Evolutionary conservation across 768 basidiomycete genomes (phyloP), one percentile per base, ranked within the genome.

Genomic region (Exidia glandulosa): DNA sequence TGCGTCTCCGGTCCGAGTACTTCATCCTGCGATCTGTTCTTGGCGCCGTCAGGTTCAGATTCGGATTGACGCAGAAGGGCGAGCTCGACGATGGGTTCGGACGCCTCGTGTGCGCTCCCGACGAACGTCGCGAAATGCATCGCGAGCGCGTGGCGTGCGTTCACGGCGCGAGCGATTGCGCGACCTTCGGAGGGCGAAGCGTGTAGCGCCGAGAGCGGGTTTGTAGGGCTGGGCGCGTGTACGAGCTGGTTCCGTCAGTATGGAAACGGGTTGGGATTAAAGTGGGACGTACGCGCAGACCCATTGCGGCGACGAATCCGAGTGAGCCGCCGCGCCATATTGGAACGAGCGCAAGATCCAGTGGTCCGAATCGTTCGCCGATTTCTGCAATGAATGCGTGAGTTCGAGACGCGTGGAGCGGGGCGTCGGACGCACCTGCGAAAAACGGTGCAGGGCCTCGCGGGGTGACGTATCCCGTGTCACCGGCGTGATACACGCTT

Each of bases 61-160:
- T 7, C 34, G 34, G 7, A 16, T 7, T 59, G 57, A 12, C 58
- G 57, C 47, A 54, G 50, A 1, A 54, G 50, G 14, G 50, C 50
- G 12, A 76, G 63, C 61, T 72, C 68, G 48, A 73, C 68, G 3
- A 76, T 63, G 2, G 74, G 72, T 63, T 77, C 75, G 36, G 72
- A 60, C 61, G 74, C 74, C 60, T 78, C 77, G 30, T 68, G 66
- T 45, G 76, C 73, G 56, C 69, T 68, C 1, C 77, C 77, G 36
- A 73, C 72, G 61, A 77, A 77, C 16, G 77, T 78, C 30, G 71
- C 77, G 60, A 77, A 77, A 62, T 77, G 77, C 69, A 77, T 76
- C 13, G 69, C 75, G 27, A 76, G 69, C 7, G 72, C 65, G 60
- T 73, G 72, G 0, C 71, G 69, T 3, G 73, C 67, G 27, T 69